A percentile compares a stretch with the other conserved stretches of the same genome.
These are phyloP conservation scores for Dioscorea dumetorum DNA, from an alignment of 106 monocot species.

Conservation along the genomic window DNA sequence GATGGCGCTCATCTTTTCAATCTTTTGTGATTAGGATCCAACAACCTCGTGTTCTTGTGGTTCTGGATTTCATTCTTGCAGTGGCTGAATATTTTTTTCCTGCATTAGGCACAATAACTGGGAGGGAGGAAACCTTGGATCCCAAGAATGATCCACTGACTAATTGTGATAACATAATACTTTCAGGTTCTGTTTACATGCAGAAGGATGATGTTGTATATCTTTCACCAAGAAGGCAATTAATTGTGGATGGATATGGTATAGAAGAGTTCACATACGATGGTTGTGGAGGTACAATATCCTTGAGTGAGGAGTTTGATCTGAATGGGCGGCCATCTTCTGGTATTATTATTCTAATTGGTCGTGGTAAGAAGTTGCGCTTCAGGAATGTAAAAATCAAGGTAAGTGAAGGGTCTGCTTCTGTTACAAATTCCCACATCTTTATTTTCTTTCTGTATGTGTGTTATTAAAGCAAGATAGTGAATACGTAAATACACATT, in stretches of 20 bases:
- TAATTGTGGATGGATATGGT: slow-evolving; percentile 76
- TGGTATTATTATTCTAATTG: slow-evolving; percentile 67
- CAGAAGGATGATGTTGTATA: slow-evolving; percentile 54
- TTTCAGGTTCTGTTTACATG: slow-evolving; percentile 49
- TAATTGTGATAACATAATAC: slow-evolving; percentile 56
- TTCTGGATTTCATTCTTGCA: slow-evolving; percentile 88
- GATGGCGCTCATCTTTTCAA: slow-evolving; percentile 75
- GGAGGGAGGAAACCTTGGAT: slow-evolving; percentile 70
- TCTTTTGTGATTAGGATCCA: slow-evolving; percentile 85
- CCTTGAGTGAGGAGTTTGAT: slow-evolving; percentile 61
- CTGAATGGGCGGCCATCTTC: slow-evolving; percentile 26
- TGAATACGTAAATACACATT: too few species aligned
- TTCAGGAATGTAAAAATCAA: slow-evolving; percentile 98
- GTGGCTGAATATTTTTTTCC: slow-evolving; percentile 93
- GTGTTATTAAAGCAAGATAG: too few species aligned
- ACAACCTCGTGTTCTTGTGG: slow-evolving; percentile 85
- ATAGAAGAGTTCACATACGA: slow-evolving; percentile 80
- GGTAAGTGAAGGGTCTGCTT: slow-evolving; percentile 24
- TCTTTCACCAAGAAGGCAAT: slow-evolving; percentile 71
- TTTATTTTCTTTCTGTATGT: too few species aligned
- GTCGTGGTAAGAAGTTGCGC: slow-evolving; percentile 74
- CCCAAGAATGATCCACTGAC: slow-evolving; percentile 80
- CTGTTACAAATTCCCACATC: too few species aligned
- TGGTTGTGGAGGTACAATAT: slow-evolving; percentile 80
- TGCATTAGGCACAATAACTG: slow-evolving; percentile 59